phyloP scores from a whole-genome alignment of 2,329 filamentous ascomycete species.

The Ceratocystis diversiconidia region DNA sequence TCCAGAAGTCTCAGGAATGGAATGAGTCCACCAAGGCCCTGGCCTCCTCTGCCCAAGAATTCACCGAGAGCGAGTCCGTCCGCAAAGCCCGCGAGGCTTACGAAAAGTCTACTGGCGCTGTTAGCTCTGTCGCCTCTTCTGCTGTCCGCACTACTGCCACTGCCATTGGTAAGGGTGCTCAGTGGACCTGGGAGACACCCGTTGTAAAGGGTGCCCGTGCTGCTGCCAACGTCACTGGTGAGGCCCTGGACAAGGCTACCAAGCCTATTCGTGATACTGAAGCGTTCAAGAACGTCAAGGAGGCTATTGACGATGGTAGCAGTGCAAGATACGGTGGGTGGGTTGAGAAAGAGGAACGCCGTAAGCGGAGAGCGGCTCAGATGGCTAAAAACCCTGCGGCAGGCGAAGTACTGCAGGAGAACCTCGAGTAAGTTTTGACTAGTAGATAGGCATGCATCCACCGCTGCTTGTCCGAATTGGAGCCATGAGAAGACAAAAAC shows the following conservation, averaged over 20 bases:
- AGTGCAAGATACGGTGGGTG: constrained; percentile 93
- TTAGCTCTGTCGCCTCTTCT: constrained; percentile 61
- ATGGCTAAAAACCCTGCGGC: constrained; percentile 41
- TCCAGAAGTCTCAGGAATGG: constrained; percentile 97
- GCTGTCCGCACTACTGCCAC: constrained; percentile 76
- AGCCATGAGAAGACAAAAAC: not conserved
- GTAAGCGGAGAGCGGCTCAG: constrained; percentile 58
- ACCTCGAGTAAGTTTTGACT: constrained; percentile 61
- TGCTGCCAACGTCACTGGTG: constrained; percentile 71
- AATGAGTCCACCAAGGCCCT: constrained; percentile 96
- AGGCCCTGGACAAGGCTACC: constrained; percentile 85
- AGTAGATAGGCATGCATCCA: not conserved
- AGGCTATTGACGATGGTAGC: constrained; percentile 93
- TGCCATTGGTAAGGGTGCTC: constrained; percentile 76
- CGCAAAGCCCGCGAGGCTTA: constrained; percentile 76
- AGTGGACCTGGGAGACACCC: constrained; percentile 93
- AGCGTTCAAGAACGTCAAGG: constrained; percentile 84
- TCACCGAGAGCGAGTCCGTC: constrained; percentile 84
- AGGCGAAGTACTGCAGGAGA: constrained; percentile 56
- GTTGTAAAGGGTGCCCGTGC: constrained; percentile 84
- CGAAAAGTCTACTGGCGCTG: constrained; percentile 69
- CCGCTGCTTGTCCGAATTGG: too few species aligned
- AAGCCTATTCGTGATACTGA: constrained; percentile 88
- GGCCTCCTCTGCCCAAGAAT: constrained; percentile 74
- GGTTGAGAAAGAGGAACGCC: constrained; percentile 90